phyloP scores from a whole-genome alignment of 2,329 filamentous ascomycete species.

The Botrytis medusae region DNA sequence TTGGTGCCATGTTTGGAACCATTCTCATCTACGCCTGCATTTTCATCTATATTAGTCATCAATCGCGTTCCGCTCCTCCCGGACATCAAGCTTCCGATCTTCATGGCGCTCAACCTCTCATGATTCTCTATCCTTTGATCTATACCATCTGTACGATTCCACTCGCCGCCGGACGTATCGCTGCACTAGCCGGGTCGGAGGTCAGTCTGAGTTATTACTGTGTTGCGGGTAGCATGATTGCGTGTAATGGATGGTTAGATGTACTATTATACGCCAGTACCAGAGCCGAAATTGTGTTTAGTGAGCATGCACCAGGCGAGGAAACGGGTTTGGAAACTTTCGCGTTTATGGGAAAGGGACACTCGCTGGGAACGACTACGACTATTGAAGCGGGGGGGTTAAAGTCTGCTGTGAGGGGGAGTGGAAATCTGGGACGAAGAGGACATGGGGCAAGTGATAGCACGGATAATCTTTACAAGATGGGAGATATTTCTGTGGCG shows the following conservation, averaged over 20 bases:
- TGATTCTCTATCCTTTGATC: conserved; percentile 66
- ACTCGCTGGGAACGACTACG: conserved; percentile 25
- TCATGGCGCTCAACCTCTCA: conserved; percentile 46
- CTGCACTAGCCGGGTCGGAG: conserved; percentile 55
- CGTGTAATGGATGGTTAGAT: conserved; percentile 56
- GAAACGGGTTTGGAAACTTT: conserved; percentile 55
- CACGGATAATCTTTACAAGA: conserved; percentile 32
- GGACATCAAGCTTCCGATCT: not conserved
- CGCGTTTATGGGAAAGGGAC: conserved; percentile 38
- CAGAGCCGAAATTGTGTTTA: conserved; percentile 53
- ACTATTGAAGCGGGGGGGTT: conserved; percentile 25
- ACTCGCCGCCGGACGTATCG: conserved; percentile 62
- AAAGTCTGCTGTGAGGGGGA: conserved; percentile 11
- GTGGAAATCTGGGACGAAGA: conserved; percentile 5
- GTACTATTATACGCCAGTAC: conserved; percentile 55
- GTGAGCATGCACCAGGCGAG: conserved; percentile 43
- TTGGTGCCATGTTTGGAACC: conserved; percentile 50
- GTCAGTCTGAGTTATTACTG: conserved; percentile 57
- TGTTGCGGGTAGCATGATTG: conserved; percentile 59
- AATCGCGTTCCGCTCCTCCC: not conserved
- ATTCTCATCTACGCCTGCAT: conserved; percentile 48
- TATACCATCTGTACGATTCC: conserved; percentile 70
- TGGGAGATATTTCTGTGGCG: conserved; percentile 33
- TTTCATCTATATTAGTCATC: conserved; percentile 33
- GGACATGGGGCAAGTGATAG: conserved; percentile 23